Conservation (phyloP, 179 eudicot species). For the Spergularia azorica region DNA sequence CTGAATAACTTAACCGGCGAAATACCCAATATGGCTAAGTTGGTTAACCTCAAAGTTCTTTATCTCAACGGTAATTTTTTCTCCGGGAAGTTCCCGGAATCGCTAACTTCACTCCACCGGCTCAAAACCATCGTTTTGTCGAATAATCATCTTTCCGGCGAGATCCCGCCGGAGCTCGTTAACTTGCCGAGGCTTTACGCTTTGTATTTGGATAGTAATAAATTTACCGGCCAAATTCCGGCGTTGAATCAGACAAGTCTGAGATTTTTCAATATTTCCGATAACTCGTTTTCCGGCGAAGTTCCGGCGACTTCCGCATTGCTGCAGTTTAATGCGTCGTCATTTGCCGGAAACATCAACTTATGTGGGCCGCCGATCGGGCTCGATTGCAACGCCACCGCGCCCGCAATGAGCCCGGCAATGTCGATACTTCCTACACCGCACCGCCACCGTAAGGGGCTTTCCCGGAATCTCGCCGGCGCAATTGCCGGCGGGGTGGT, state of each 20-base stretch:
- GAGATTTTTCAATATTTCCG: constrained; percentile 60
- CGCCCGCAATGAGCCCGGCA: constrained; percentile 31
- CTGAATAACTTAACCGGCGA: constrained; percentile 50
- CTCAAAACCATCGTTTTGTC: constrained; percentile 40
- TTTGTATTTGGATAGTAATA: constrained; percentile 57
- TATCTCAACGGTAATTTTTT: constrained; percentile 37
- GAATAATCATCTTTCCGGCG: constrained; percentile 31
- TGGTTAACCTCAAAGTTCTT: constrained; percentile 38
- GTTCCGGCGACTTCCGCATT: constrained; percentile 63
- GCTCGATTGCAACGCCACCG: constrained; percentile 2
- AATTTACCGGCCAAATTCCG: constrained; percentile 57
- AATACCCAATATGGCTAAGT: constrained; percentile 36
- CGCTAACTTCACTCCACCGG: constrained; percentile 35
- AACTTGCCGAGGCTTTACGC: constrained; percentile 45
- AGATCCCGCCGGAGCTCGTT: constrained; percentile 46
- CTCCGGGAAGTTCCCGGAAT: constrained; percentile 35
- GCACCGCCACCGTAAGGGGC: background rate
- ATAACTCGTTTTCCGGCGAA: constrained; percentile 57
- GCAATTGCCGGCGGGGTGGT: constrained; percentile 22
- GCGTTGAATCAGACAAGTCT: constrained; percentile 59
- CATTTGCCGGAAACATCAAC: constrained; percentile 50
- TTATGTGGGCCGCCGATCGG: constrained; percentile 60
- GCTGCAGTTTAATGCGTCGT: constrained; percentile 50
- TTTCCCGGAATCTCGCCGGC: constrained; percentile 1
- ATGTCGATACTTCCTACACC: background rate